A percentile compares a stretch with the other conserved stretches of the same genome.
Conservation (phyloP, 2,329 filamentous ascomycete species). For the Aspergillus flavus region DNA sequence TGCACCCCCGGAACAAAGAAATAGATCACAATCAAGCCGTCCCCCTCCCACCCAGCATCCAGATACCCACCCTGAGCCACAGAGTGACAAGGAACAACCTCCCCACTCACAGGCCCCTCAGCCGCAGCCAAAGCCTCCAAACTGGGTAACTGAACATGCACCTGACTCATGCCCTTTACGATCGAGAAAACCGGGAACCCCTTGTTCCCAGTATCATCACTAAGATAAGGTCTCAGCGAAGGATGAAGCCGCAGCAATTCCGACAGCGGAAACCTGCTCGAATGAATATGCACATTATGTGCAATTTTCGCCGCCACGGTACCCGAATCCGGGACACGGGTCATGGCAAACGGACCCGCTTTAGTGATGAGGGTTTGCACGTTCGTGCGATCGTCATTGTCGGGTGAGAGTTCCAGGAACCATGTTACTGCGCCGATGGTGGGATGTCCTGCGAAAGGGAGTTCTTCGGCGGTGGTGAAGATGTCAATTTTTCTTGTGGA, state of each 20-base stretch:
- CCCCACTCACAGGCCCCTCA: constrained; percentile 26
- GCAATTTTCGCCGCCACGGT: constrained; percentile 13
- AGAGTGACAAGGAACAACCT: constrained; percentile 20
- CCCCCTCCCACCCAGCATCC: constrained; percentile 36
- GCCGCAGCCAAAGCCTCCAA: constrained; percentile 58
- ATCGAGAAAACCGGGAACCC: constrained; percentile 40
- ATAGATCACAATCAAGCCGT: constrained; percentile 34
- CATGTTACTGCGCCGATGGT: constrained; percentile 59
- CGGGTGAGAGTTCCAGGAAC: constrained; percentile 24
- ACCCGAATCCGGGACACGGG: background rate
- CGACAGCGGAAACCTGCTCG: constrained; percentile 23
- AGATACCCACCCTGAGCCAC: constrained; percentile 22
- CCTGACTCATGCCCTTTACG: constrained; percentile 55
- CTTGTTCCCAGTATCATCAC: background rate
- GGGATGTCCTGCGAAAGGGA: constrained; percentile 62
- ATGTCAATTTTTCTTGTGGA: constrained; percentile 50
- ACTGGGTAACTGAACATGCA: constrained; percentile 64
- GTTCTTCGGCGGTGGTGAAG: constrained; percentile 53
- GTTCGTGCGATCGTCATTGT: constrained; percentile 6
- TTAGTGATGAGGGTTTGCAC: constrained; percentile 53
- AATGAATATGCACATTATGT: constrained; percentile 41
- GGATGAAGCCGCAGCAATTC: constrained; percentile 33
- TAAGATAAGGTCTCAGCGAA: constrained; percentile 25
- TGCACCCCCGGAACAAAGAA: constrained; percentile 47
- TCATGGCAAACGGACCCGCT: constrained; percentile 59